These are phyloP conservation scores for Pythium dissotocum DNA, from an alignment of 352 stramenopile genomes.

Conservation along the genomic window DNA sequence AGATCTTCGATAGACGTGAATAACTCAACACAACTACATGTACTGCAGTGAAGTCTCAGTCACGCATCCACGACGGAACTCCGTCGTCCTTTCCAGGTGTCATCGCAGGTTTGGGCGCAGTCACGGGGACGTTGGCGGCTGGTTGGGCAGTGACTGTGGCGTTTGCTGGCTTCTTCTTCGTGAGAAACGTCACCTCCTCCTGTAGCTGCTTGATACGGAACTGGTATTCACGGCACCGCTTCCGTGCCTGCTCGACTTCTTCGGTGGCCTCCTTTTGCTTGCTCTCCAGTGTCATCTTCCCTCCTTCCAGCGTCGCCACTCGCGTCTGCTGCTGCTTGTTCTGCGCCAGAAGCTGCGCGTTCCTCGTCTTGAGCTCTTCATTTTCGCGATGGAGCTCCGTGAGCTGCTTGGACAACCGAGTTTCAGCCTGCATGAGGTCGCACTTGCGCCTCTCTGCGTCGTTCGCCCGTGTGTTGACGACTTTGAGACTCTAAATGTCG, in stretches of 20 bases:
- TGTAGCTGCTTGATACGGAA: conserved; percentile 73
- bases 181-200: conserved; percentile 63
- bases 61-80: conserved; percentile 23
- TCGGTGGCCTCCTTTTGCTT: conserved; percentile 41
- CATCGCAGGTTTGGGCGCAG: not conserved
- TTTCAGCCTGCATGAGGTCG: conserved; percentile 36
- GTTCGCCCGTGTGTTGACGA: conserved; percentile 32
- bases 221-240: conserved; percentile 51
- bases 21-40: conserved; percentile 1
- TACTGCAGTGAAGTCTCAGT: conserved; percentile 17
- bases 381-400: conserved; percentile 52
- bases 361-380: conserved; percentile 49
- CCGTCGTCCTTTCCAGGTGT: conserved; percentile 15
- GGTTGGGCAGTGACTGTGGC: not conserved
- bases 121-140: not conserved
- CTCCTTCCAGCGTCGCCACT: conserved; percentile 39
- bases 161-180: conserved; percentile 33
- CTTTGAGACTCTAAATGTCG: conserved; percentile 40
- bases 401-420: conserved; percentile 44
- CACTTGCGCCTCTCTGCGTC: conserved; percentile 47
- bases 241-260: conserved; percentile 53
- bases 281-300: conserved; percentile 30
- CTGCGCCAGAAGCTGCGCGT: conserved; percentile 40
- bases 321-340: conserved; percentile 53
- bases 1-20: not conserved